Evolutionary conservation across 208 protist genomes (phyloP).

Genomic region (Leishmania turanica): DNA sequence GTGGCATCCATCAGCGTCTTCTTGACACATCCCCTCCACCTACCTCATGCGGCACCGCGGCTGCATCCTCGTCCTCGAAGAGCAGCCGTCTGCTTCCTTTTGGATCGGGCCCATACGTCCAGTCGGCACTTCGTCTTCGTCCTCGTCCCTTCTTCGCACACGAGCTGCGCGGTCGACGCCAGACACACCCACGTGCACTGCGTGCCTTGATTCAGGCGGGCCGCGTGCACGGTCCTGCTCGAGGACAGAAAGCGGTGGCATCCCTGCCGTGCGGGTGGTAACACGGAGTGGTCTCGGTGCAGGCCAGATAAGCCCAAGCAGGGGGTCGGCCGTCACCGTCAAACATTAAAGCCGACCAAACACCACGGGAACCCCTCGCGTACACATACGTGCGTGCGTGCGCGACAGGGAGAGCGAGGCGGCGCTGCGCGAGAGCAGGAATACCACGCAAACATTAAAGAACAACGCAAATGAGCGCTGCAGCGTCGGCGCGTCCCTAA

Average conservation of each 20-base stretch:
- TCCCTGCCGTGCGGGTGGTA: background rate
- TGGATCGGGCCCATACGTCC: background rate
- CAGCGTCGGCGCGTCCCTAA: constrained; percentile 10
- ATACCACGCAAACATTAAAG: background rate
- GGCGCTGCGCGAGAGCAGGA: background rate
- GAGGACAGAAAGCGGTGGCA: background rate
- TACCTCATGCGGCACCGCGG: background rate
- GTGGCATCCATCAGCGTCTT: background rate
- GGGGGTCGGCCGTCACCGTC: background rate
- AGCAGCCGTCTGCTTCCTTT: background rate
- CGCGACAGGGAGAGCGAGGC: background rate
- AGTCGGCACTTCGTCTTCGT: background rate
- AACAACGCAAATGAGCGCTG: background rate
- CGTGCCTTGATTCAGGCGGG: background rate
- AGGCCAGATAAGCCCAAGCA: too few species aligned
- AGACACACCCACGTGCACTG: background rate
- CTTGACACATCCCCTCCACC: too few species aligned
- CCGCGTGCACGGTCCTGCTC: background rate
- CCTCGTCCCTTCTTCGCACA: background rate
- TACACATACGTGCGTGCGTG: too few species aligned
- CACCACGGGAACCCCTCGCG: background rate
- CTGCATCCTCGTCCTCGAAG: background rate
- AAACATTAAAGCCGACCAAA: background rate
- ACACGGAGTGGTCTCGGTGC: background rate
- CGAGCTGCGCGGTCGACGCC: background rate